A percentile compares a stretch with the other conserved stretches of the same genome.
Evolutionary conservation across 768 basidiomycete genomes (phyloP).

Genomic region (Leccinum olivaceopallidum): DNA sequence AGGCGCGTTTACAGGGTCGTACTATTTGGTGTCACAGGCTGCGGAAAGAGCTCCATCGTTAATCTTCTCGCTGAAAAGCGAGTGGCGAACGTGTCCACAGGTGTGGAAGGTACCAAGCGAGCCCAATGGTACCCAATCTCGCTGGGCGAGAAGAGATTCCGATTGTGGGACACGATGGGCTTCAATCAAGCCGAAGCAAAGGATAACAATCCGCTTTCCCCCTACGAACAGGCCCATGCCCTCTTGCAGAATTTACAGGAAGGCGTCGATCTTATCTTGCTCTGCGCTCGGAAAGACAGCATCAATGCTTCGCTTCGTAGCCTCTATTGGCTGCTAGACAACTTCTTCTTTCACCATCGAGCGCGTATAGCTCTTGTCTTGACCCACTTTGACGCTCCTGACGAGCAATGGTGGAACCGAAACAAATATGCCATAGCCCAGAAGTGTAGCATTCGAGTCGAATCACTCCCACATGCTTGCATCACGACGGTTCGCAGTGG

Average conservation of each 20-base stretch:
- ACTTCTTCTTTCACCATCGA: constrained; percentile 37
- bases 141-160: constrained; percentile 22
- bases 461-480: constrained; percentile 15
- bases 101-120: constrained; percentile 34
- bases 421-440: constrained; percentile 28
- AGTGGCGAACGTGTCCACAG: constrained; percentile 30
- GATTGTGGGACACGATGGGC: constrained; percentile 37
- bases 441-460: constrained; percentile 9
- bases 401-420: constrained; percentile 14
- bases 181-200: constrained; percentile 28
- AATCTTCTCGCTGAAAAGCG: constrained; percentile 29
- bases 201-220: constrained; percentile 16
- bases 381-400: constrained; percentile 37
- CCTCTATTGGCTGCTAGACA: constrained; percentile 39
- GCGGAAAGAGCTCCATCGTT: constrained; percentile 33
- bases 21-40: constrained; percentile 29
- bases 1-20: constrained; percentile 27
- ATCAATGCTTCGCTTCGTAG: constrained; percentile 35
- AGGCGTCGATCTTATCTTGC: constrained; percentile 42
- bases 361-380: constrained; percentile 42
- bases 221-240: constrained; percentile 31
- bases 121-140: constrained; percentile 23
- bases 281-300: constrained; percentile 38
- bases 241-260: constrained; percentile 34
- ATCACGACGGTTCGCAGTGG: constrained; percentile 16